Percentiles rank a stretch among this genome's conserved stretches.
phyloP scores from a whole-genome alignment of 2,329 filamentous ascomycete genomes.

The Talaromyces rugulosus region DNA sequence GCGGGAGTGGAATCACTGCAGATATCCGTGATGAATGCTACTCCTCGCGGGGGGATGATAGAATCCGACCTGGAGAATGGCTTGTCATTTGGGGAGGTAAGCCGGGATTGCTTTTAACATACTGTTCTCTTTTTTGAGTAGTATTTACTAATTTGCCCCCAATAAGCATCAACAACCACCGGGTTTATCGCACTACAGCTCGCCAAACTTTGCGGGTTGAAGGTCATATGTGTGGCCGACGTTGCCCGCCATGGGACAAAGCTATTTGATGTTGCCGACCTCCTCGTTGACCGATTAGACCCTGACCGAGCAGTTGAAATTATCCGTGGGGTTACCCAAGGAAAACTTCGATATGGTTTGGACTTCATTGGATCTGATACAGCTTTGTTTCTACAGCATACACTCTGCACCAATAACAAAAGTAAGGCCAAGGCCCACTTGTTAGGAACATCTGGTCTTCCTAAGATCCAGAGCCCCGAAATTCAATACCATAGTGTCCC shows the following conservation, averaged over 20 bases:
- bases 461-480: slow-evolving; percentile 49
- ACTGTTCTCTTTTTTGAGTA: background rate
- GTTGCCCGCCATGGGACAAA: slow-evolving; percentile 36
- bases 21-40: slow-evolving; percentile 50
- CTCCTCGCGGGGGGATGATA: slow-evolving; percentile 49
- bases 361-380: slow-evolving; percentile 66
- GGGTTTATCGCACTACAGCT: slow-evolving; percentile 64
- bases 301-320: slow-evolving; percentile 61
- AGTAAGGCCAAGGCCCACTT: slow-evolving; percentile 49
- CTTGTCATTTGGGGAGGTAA: slow-evolving; percentile 68
- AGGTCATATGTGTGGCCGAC: slow-evolving; percentile 63
- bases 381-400: slow-evolving; percentile 53
- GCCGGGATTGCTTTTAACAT: background rate
- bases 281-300: slow-evolving; percentile 66
- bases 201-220: slow-evolving; percentile 61
- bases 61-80: slow-evolving; percentile 61
- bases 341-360: slow-evolving; percentile 61
- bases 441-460: slow-evolving; percentile 63
- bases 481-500: slow-evolving; percentile 62
- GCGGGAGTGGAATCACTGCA: background rate
- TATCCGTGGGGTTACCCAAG: slow-evolving; percentile 55
- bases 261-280: slow-evolving; percentile 48
- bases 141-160: background rate
- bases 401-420: slow-evolving; percentile 31
- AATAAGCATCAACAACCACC: slow-evolving; percentile 60